Base-by-base conservation (phyloP, 495 filamentous ascomycete genomes). In the Xylaria cubensis region DNA sequence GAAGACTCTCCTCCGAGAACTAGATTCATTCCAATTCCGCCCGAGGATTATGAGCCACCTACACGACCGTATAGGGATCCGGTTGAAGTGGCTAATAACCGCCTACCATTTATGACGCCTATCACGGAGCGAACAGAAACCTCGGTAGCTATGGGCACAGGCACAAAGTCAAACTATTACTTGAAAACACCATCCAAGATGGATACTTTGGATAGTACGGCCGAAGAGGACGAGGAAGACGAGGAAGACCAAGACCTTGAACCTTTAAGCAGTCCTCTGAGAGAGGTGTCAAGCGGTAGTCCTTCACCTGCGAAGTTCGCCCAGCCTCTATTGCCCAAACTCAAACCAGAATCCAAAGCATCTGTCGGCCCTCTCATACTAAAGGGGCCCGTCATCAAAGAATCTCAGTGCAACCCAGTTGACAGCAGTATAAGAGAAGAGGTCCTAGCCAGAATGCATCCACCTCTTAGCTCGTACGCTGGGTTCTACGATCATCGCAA, bases 41-140 rank as follows among this genome's bases (percentile, higher is more conserved):
- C 94, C 4, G 93, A 97, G 76, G 92, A 95, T 76, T 97, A 93
- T 75, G 89, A 92, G 69, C 88, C 91, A 19, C 90, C 93, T 12
- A 91, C 84, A 41, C 86, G 90, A 9, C 91, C 91, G 44, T 97
- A 92, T 82, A 88, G 94, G 72, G 91, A 97, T 75, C 88, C 92
- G 73, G 86, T 85, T 2, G 87, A 93, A 74, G 85, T 90, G 65
- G 92, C 93, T 72, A 94, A 97, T 73, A 97, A 92, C 78, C 90
- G 94, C 63, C 85, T 98, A 9, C 96, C 95, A 46, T 98, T 97
- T 80, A 99, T 99, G 96, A 99, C 96, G 0, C 96, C 96, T 15
- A 99, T 99, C 71, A 93, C 95, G 8, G 96, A 99, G 79, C 92
- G 92, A 74, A 99, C 96, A 0, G 96, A 99, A 81, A 92, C 90